Evolutionary conservation across 768 basidiomycete genomes (phyloP), one percentile per base, ranked within the genome.

Genomic region (Ramaria rubella): DNA sequence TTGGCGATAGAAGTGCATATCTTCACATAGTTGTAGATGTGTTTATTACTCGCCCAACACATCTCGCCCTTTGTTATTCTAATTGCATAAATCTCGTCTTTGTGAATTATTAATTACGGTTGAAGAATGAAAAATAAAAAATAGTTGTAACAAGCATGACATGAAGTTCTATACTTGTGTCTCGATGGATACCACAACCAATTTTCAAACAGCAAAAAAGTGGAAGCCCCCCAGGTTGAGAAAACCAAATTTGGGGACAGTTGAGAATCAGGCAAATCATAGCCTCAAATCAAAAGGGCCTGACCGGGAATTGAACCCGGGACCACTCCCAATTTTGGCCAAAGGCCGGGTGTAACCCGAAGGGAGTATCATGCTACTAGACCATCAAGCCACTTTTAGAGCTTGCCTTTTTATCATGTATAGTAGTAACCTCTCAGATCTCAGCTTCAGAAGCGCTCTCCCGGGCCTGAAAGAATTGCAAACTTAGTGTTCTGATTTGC

Each of bases 261-360:
- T 17, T 42, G 40, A 7, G n/a, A 3, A 38, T 12, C 12, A 38
- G 7, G 38, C 15, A 19, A 42, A 2, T n/a, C n/a, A n/a, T n/a
- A n/a, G n/a, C n/a, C n/a, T 38, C 36, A 54, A 46, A 46, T 43
- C 14, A 42, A 55, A 52, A 57, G 55, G 55, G 55, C 55, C 55
- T 57, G 55, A 57, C 55, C 55, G 55, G 55, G 55, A 57, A 50
- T 57, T 57, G 55, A 57, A 57, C 55, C 55, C 55, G 55, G 55
- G 55, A 57, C 55, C 55, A 52, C 55, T 57, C 46, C 55, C 45
- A 54, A 31, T 21, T 17, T 12, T 43, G 52, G 27, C 17, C 29
- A 30, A 26, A 5, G 11, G 23, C 31, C 30, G 33, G 45, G 38
- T 9, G 21, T 51, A 51, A 57, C 55, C 55, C 55, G 49, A 57